Evolutionary conservation across 345 rosid genomes (phyloP), one percentile per base, ranked within the genome.

Genomic region (Ceriops decandra): DNA sequence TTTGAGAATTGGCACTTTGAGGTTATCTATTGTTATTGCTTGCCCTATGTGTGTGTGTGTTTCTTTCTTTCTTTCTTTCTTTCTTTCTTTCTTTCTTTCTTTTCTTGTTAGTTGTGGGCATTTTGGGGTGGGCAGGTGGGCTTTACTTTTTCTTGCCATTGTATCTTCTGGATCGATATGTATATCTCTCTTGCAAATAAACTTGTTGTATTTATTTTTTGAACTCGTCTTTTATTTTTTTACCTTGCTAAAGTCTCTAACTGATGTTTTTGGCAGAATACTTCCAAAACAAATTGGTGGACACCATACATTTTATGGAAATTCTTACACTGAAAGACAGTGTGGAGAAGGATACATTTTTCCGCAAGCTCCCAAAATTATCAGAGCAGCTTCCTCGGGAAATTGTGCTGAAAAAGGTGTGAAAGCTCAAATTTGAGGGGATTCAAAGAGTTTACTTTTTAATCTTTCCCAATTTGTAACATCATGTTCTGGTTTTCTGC

Each of bases 301-400:
- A 92, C 83, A 95, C 99, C 35, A 92, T 95, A 81, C 99, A 92
- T 84, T 95, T 95, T 72, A 92, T 95, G 98, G 98, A 95, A 76
- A 92, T 95, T 77, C 97, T 95, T 52, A 90, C 81, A 71, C 78
- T 95, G 80, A 95, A 95, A 79, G 99, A 95, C 76, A 92, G 99
- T 69, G 83, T 87, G 30, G 98, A 95, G 82, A 95, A 87, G 79
- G 99, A 95, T 74, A 84, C 96, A 60, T 95, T 95, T 85, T 92
- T 95, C 79, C 97, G 96, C 59, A 95, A 95, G 78, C 98, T 92
- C 76, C 97, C 98, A 77, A 95, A 84, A 85, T 76, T 95, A 77
- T 86, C 97, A 52, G 98, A 95, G 80, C 99, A 95, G 83, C 96
- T 95, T 77, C 99, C 99, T 77, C 93, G 98, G 31, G 93, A 85